Base-by-base conservation (phyloP, 129 eudicot genomes). In the Chrysanthemum lavandulifolium region DNA sequence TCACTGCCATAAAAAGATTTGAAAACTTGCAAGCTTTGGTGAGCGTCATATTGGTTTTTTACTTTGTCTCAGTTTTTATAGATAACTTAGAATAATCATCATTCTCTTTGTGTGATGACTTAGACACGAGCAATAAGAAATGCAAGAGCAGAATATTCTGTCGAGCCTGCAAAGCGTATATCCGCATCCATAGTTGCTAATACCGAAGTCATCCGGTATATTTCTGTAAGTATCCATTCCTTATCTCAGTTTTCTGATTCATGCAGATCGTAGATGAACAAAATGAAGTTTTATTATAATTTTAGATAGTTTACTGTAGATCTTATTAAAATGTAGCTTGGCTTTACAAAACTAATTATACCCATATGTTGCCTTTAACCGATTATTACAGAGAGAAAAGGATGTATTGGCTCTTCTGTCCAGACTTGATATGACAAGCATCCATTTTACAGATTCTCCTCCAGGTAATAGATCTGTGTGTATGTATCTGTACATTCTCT, bases 401-500 rank as follows among this genome's bases (percentile, higher is more conserved):
- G 96, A 90, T 74, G 97, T 95, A 71, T 73, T 95, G 78, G 96
- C 97, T 77, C 97, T 95, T 69, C 91, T 95, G n/a, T 95, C 97
- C 66, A 84, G 91, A 81, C 86, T 95, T 25, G 99, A 95, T 80
- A 63, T 85, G 75, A 85, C 86, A 81, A 80, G 76, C 74, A 54
- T 86, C 56, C 75, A 74, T 59, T 90, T 88, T 61, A 70, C 87
- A 10, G 96, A 88, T 57, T 84, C 85, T 52, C 86, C 88, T 57
- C 99, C 99, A 77, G 93, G 99, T 88, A 62, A 55, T 23, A 13
- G 19, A 3, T 27, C 5, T 15, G 50, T 50, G 57, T 21, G 0
- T 31, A 14, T 1, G 65, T 19, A 12, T 62, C 11, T 63, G 23
- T 50, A 27, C 21, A 40, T 40, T 40, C 36, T 31, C 36, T 4